A percentile compares a stretch with the other conserved stretches of the same genome.
phyloP scores from a whole-genome alignment of 306 rosid genomes.

The Acacia confusa region DNA sequence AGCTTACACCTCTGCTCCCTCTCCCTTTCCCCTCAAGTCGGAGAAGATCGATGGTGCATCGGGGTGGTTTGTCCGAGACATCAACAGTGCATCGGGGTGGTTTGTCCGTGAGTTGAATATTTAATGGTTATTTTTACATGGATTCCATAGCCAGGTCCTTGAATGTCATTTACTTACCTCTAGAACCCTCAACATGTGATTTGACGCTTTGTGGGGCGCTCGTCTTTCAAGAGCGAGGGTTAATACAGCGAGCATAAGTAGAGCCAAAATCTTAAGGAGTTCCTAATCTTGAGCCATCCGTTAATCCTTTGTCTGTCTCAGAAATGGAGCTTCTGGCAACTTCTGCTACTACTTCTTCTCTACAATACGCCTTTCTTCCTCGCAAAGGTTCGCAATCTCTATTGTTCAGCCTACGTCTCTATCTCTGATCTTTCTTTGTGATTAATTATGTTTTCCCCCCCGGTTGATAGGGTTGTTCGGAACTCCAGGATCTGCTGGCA shows the following conservation, averaged over 20 bases:
- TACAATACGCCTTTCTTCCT: not conserved
- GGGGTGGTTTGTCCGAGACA: too few relatives aligned
- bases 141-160: not conserved
- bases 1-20: too few relatives aligned
- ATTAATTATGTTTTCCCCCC: not conserved
- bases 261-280: not conserved
- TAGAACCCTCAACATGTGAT: not conserved
- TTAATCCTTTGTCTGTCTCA: not conserved
- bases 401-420: not conserved
- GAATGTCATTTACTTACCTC: not conserved
- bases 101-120: not conserved
- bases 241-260: not conserved
- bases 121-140: not conserved
- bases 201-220: not conserved
- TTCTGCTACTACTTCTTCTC: not conserved
- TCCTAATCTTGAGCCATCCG: not conserved
- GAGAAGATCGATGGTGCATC: too few relatives aligned
- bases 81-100: too few relatives aligned
- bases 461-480: not conserved
- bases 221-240: not conserved
- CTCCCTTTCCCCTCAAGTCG: too few relatives aligned
- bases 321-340: not conserved
- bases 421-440: not conserved
- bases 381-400: not conserved
- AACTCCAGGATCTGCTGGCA: not conserved